Conservation (phyloP, 1,139 yeast genomes). For the Hyphopichia fennica region DNA sequence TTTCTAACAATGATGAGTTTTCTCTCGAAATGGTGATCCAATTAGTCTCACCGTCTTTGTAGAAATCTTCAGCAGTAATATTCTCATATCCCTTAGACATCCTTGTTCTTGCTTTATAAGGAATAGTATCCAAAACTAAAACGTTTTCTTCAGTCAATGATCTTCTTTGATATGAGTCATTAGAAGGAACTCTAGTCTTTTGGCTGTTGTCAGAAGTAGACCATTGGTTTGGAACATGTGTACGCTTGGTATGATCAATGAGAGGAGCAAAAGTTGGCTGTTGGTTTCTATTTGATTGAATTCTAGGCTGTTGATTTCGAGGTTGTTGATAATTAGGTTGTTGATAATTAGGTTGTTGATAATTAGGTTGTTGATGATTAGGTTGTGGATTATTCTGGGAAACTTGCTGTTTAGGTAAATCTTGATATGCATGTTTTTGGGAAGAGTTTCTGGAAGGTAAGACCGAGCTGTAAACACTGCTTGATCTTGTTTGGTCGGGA, state of each 20-base stretch:
- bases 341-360: not conserved
- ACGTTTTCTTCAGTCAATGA: constrained; percentile 11
- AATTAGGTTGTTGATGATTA: not conserved
- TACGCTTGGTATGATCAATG: not conserved
- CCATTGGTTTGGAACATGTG: constrained; percentile 3
- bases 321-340: not conserved
- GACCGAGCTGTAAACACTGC: constrained; percentile 1
- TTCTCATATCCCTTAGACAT: not conserved
- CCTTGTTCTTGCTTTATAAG: constrained; percentile 1
- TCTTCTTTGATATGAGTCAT: not conserved
- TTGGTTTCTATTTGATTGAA: not conserved
- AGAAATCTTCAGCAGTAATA: constrained; percentile 15
- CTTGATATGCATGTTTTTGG: not conserved
- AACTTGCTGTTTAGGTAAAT: not conserved
- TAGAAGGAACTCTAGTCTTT: constrained; percentile 1
- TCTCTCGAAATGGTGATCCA: constrained; percentile 34
- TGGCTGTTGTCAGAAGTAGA: constrained; percentile 1
- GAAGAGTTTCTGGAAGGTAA: not conserved
- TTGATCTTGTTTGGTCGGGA: not conserved
- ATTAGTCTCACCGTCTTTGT: constrained; percentile 35
- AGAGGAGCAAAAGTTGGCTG: not conserved
- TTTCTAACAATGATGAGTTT: constrained; percentile 20
- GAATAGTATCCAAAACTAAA: constrained; percentile 10
- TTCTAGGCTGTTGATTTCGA: not conserved
- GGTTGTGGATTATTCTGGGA: not conserved